Conservation (phyloP, 2,329 filamentous ascomycete genomes). For the Alternaria ventricosa region DNA sequence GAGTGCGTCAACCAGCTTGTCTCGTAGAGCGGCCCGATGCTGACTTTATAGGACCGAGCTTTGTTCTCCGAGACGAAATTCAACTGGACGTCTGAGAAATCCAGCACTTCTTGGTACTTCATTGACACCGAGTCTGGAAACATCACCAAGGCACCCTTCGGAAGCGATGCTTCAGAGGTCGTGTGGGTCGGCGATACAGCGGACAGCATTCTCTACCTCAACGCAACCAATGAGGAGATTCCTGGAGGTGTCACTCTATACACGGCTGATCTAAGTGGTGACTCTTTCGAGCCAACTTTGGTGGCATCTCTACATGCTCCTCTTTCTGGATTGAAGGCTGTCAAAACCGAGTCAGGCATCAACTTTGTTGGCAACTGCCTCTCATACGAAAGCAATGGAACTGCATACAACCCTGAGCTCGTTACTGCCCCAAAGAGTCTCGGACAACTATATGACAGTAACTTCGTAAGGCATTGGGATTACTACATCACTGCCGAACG, state of each 20-base stretch:
- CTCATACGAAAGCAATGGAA: constrained; percentile 69
- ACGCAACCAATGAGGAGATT: constrained; percentile 65
- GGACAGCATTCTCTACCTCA: constrained; percentile 67
- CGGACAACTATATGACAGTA: constrained; percentile 73
- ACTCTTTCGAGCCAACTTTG: constrained; percentile 36
- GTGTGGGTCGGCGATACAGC: constrained; percentile 43
- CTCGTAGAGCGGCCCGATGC: neutral
- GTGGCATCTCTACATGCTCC: constrained; percentile 54
- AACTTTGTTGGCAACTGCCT: constrained; percentile 62
- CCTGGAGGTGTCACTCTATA: constrained; percentile 45
- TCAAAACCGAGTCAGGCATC: constrained; percentile 48
- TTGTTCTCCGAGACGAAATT: constrained; percentile 45
- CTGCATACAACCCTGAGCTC: constrained; percentile 70
- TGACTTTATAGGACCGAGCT: constrained; percentile 36
- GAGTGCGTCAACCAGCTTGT: constrained; percentile 24
- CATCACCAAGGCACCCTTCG: constrained; percentile 42
- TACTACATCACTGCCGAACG: constrained; percentile 71
- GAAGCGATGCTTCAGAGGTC: constrained; percentile 41
- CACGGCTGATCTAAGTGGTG: constrained; percentile 38
- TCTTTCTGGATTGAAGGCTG: constrained; percentile 58
- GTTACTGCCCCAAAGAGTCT: constrained; percentile 66
- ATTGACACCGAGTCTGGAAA: constrained; percentile 41
- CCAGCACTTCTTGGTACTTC: constrained; percentile 58
- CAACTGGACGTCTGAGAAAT: constrained; percentile 45
- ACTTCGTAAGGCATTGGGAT: constrained; percentile 86